Percentiles rank a stretch among this genome's conserved stretches.
phyloP scores from a whole-genome alignment of 495 filamentous ascomycete genomes.

The Viridothelium virens region DNA sequence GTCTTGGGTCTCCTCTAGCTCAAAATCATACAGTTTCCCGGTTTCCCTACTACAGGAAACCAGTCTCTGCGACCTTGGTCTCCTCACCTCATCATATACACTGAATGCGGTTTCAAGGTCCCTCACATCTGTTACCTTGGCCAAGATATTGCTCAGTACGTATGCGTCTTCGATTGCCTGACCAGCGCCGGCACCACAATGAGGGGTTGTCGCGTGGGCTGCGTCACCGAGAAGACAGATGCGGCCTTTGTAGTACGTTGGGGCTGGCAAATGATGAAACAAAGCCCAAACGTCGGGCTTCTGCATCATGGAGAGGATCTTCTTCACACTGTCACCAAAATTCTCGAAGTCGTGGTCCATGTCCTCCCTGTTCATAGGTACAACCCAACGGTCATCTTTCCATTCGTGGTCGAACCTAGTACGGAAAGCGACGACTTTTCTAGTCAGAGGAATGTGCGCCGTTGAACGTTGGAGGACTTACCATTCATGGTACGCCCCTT shows the following conservation, averaged over 20 bases:
- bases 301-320: slow-evolving; percentile 38
- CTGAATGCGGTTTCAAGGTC: slow-evolving; percentile 48
- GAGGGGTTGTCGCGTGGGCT: slow-evolving; percentile 61
- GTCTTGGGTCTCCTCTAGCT: slow-evolving; percentile 24
- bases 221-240: slow-evolving; percentile 60
- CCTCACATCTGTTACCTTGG: slow-evolving; percentile 33
- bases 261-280: slow-evolving; percentile 51
- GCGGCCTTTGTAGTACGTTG: slow-evolving; percentile 47
- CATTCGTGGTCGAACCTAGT: slow-evolving; percentile 36
- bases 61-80: slow-evolving; percentile 36
- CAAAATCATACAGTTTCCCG: slow-evolving; percentile 32
- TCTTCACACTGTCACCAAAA: slow-evolving; percentile 46
- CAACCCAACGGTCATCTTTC: slow-evolving; percentile 51
- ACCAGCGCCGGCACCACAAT: slow-evolving; percentile 62
- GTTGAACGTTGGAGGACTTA: not conserved
- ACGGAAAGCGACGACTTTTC: slow-evolving; percentile 40
- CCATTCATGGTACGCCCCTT: slow-evolving; percentile 54
- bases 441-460: not conserved
- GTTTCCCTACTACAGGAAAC: slow-evolving; percentile 28
- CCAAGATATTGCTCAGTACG: slow-evolving; percentile 50
- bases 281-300: slow-evolving; percentile 54
- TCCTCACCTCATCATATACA: slow-evolving; percentile 53
- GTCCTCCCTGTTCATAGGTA: slow-evolving; percentile 47
- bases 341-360: slow-evolving; percentile 47
- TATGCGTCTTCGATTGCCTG: slow-evolving; percentile 62